Base-by-base conservation (phyloP, 2,329 filamentous ascomycete genomes). In the Pyrenochaeta sp. region DNA sequence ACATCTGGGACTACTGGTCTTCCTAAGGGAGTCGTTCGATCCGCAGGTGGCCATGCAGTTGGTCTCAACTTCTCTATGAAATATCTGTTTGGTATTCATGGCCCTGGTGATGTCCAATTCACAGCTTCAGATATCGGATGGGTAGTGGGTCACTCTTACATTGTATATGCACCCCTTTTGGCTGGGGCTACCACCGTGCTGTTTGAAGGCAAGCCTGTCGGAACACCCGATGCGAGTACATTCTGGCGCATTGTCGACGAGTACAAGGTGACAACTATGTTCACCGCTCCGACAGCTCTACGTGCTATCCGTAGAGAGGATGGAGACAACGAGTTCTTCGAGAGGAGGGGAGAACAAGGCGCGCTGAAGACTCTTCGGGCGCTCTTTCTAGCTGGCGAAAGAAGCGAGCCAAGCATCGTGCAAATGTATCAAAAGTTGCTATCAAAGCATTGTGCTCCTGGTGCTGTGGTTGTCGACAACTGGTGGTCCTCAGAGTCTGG, bases 141-240 rank as follows among this genome's bases (percentile, higher is more conserved):
- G 94, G 91, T 93, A 0, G 91, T 95, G 0, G 91, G 91, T 2
- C 71, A 75, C 31, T 74, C 71, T 5, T 97, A 95, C 72, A 97
- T 97, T 58, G 81, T 97, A 11, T 97, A 97, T 69, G 93, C 87
- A 3, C 93, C 93, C 11, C 84, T 98, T 5, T 84, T 97, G 1
- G 86, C 89, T 0, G 93, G 93, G 4, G 92, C 93, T 1, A 88
- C 92, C 1, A 96, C 92, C 0, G 85, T 97, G 1, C 81, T 97
- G 0, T 97, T 92, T 73, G 93, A 97, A 77, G 94, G 93, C n/a
- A 97, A 97, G 63, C 93, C 93, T 0, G 82, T 97, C 11, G 92
- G 92, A 4, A 97, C 92, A 0, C 93, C 93, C 0, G 88, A 97
- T 65, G 90, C 92, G 0, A 89, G 91, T 5, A 89, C 90, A 0